Base-by-base conservation (phyloP, 208 protist genomes). In the Trypanosoma theileri region DNA sequence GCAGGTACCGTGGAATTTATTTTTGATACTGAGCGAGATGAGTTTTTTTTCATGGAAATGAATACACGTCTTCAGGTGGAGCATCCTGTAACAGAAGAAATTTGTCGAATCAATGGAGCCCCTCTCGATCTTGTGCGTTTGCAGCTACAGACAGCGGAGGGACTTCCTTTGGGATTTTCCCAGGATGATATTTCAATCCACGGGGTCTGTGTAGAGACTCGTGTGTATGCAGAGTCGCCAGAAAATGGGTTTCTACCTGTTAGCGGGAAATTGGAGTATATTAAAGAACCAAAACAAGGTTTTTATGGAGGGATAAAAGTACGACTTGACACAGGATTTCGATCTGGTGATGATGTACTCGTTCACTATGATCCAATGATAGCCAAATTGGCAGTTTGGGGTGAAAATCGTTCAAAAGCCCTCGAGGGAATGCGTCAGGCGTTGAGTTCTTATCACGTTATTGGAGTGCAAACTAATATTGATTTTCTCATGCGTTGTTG, bases 21-120 rank as follows among this genome's bases (percentile, higher is more conserved):
- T 48, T 80, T 99, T 2, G 97, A 99, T 66, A 72, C 84, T 13
- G 56, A 86, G 28, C 79, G 26, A 0, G 55, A 84, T 10, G 77
- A 91, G 4, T 99, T 99, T 84, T 99, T 95, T 85, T 99, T 99
- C 62, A 92, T 99, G 80, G 98, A 99, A 76, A 99, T 99, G 97
- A 99, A 99, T 76, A 99, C 98, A n/a, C 84, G 98, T 44, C 84
- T 99, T 26, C 98, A 99, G 83, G 93, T 95, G 35, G 93, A 96
- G 72, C 89, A 99, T 77, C 95, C 97, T 17, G 91, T 99, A 35
- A 99, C 97, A 28, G 98, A 99, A 82, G 83, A 97, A 81, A 91
- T 98, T 58, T 95, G 89, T 12, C 84, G 79, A 28, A 78, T 96
- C 24, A 86, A 75, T 22, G 82, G 86, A 58, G 59, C 46, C 24